Percentiles rank a stretch among this genome's conserved stretches.
Conservation (phyloP, 495 filamentous ascomycete genomes). For the Cercophora newfieldiana region DNA sequence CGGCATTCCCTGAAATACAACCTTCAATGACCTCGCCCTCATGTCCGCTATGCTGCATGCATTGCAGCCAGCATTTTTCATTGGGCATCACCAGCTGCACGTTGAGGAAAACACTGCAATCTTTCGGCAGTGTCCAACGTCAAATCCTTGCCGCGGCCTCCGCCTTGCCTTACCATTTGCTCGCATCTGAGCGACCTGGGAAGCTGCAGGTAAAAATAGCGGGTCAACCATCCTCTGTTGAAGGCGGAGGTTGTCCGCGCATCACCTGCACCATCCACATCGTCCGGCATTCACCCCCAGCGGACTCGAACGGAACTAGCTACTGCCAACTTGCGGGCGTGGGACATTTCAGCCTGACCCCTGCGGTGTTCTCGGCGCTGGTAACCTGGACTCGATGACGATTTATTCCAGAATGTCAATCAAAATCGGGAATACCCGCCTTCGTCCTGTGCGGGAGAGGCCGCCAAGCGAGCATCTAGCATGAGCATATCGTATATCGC, state of each 20-base stretch:
- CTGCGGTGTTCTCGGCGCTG: neutral
- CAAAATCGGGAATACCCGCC: conserved; percentile 10
- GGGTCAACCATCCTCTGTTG: neutral
- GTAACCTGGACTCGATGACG: neutral
- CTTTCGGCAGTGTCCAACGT: neutral
- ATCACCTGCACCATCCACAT: neutral
- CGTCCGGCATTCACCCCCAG: neutral
- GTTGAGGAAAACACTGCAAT: conserved; percentile 3
- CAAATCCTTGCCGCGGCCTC: neutral
- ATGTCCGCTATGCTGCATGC: conserved; percentile 12
- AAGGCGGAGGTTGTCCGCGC: neutral
- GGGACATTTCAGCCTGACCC: neutral
- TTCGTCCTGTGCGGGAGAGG: neutral
- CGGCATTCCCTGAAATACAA: neutral
- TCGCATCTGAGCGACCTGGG: neutral
- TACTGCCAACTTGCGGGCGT: neutral
- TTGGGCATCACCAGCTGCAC: neutral
- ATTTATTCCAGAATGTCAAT: neutral
- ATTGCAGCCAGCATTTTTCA: neutral
- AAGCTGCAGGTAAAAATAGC: neutral
- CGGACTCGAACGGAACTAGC: neutral
- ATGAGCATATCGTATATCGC: neutral
- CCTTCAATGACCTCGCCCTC: conserved; percentile 2
- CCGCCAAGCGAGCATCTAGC: conserved; percentile 1
- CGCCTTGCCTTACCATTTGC: conserved; percentile 8